A percentile compares a stretch with the other conserved stretches of the same genome.
Conservation (phyloP, 768 basidiomycete species). For the Tricholoma terreum region DNA sequence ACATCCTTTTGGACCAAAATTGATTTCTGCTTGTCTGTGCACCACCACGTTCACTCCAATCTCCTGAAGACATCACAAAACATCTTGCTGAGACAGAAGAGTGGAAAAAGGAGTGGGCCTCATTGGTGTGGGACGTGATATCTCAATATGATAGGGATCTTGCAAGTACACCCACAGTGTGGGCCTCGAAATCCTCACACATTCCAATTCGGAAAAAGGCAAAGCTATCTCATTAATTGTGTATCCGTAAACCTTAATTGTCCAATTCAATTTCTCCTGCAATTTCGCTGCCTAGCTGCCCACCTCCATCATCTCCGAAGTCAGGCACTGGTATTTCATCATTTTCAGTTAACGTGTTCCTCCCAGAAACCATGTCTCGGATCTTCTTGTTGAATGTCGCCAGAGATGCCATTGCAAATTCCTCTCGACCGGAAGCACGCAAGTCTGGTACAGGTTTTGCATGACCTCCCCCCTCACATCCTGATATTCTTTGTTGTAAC, state of each 20-base stretch:
- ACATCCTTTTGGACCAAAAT: background rate
- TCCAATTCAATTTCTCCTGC: background rate
- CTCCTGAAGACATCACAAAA: too few relatives aligned
- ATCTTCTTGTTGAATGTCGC: too few relatives aligned
- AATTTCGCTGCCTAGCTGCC: too few relatives aligned
- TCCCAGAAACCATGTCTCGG: too few relatives aligned
- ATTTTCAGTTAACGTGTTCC: constrained; percentile 8
- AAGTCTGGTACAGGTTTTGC: too few relatives aligned
- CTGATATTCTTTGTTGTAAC: too few relatives aligned
- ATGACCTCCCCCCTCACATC: too few relatives aligned
- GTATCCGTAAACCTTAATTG: background rate
- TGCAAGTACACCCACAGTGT: too few relatives aligned
- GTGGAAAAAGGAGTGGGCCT: background rate
- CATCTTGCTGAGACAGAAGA: background rate
- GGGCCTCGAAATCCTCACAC: too few relatives aligned
- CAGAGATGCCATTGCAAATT: too few relatives aligned
- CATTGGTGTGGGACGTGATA: background rate
- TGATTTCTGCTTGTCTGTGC: constrained; percentile 9
- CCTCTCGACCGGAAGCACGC: too few relatives aligned
- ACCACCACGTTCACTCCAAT: background rate
- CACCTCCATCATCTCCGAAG: background rate
- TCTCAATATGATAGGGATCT: background rate
- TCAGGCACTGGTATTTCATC: background rate
- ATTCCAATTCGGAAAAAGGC: background rate
- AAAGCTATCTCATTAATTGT: background rate